Base-by-base conservation (phyloP, 2,329 filamentous ascomycete genomes). In the Pyricularia sp. region DNA sequence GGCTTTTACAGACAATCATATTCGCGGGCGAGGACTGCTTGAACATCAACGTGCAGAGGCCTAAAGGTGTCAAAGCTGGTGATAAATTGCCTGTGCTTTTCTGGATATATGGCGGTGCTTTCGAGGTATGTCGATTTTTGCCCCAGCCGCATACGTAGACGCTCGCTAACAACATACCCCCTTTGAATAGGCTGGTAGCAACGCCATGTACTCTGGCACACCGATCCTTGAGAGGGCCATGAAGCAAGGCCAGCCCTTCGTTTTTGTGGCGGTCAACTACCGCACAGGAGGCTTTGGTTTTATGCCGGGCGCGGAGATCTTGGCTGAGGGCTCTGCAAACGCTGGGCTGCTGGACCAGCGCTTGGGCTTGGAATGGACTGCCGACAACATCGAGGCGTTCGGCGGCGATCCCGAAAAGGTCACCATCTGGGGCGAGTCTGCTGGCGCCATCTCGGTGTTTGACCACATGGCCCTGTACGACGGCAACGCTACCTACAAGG, bases 201-300 rank as follows among this genome's bases (percentile, higher is more conserved):
- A 73, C 65, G 73, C 72, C 65, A 81, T 78, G 73, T 87, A 85
- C 68, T 82, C 86, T 66, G 82, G 75, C 4, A 73, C 76, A 4
- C 75, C 74, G 57, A 74, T 85, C 12, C 69, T 87, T 0, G 64
- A 71, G 1, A 76, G 77, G 19, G 82, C 78, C 2, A 71, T 84
- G 49, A 68, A 70, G 0, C 69, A 81, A 64, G 79, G 79, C 35
- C 84, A 89, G 74, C 86, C 88, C 0, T 85, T 93, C 67, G 76
- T 96, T 61, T 90, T 87, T 64, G 89, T 93, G 0, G 83, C 87
- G 0, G 85, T 93, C 71, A 93, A 92, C 76, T 93, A 96, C 75
- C 86, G 89, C 1, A 78, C 90, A 0, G 88, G 83, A 8, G 88
- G 85, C 0, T 92, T 91, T 67, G 90, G 89, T 0, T 92, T 91